Percentiles rank a stretch among this genome's conserved stretches.
Conservation (phyloP, 108 stramenopile genomes). For the Poteriospumella lacustris region DNA sequence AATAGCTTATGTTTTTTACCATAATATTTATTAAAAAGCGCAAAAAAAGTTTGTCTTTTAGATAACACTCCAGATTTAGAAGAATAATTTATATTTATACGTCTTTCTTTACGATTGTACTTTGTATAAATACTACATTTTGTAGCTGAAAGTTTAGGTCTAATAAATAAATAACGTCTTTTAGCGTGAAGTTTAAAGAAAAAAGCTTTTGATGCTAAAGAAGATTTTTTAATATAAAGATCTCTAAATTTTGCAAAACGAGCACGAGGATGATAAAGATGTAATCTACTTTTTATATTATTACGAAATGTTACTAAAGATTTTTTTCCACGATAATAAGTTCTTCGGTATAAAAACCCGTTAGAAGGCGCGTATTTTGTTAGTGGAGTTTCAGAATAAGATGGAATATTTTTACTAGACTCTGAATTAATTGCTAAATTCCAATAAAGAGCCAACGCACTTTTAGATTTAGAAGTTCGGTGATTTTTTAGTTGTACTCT, state of each 20-base stretch:
- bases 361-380: constrained; percentile 7
- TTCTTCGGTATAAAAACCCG: constrained; percentile 7
- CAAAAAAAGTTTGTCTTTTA: constrained; percentile 9
- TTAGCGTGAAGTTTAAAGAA: constrained; percentile 8
- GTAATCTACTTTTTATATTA: constrained; percentile 9
- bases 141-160: constrained; percentile 7
- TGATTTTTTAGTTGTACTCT: constrained; percentile 9
- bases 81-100: constrained; percentile 10
- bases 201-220: constrained; percentile 8
- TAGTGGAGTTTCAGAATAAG: constrained; percentile 8
- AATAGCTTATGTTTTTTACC: constrained; percentile 9
- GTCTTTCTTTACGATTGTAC: constrained; percentile 8
- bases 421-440: constrained; percentile 9
- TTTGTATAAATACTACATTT: constrained; percentile 9
- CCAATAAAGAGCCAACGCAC: constrained; percentile 6
- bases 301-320: constrained; percentile 9
- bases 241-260: constrained; percentile 8
- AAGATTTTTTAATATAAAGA: constrained; percentile 10
- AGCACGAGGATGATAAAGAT: constrained; percentile 7
- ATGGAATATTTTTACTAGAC: constrained; percentile 9
- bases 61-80: constrained; percentile 8
- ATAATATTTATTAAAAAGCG: constrained; percentile 9
- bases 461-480: constrained; percentile 8
- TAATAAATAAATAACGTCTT: constrained; percentile 9
- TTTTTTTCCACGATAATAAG: constrained; percentile 9